Evolutionary conservation across 805 yeast species (phyloP), one percentile per base, ranked within the genome.

Genomic region (Wickerhamomyces bovis): DNA sequence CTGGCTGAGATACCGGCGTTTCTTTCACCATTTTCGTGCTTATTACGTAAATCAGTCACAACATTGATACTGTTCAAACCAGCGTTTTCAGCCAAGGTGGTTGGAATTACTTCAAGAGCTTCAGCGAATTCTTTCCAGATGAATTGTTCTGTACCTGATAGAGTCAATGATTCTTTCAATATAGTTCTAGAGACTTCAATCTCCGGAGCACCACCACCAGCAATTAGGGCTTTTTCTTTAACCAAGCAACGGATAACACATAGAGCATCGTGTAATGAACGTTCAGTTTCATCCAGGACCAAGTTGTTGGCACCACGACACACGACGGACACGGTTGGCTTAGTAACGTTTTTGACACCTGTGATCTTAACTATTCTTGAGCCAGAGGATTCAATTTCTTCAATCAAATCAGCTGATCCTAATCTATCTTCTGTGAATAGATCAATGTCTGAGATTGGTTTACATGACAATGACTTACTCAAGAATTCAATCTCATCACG

Each of bases 191-290:
- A 85, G 95, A 94, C 92, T 58, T 89, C 76, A 95, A 94, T 83
- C 63, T 92, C 99, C 41, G 98, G 96, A 6, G 99, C 98, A 59
- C 98, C 99, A 53, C 99, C 99, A 58, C 99, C 99, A 13, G 98
- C 97, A 69, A 94, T 89, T 62, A 97, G 87, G 58, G 92, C 81
- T 16, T 96, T 86, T 59, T 89, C 95, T 56, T 78, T 81, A 85
- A 64, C 95, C 72, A 52, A 85, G 75, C 46, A 89, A 95, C 19
- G 97, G 89, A 87, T 53, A 86, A 77, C 45, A 76, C 99, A 94
- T 48, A 94, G 76, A 0, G 99, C 98, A 68, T 94, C 99, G 62
- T 94, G 99, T 53, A 94, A 72, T 3, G 98, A 90, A 69, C 99
- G 83, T 65, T 94, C 99, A 35, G 98, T 82, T 71, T 94, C 99